These are phyloP conservation scores for Lactarius hengduanensis DNA, from an alignment of 768 basidiomycete genomes.

Conservation along the genomic window DNA sequence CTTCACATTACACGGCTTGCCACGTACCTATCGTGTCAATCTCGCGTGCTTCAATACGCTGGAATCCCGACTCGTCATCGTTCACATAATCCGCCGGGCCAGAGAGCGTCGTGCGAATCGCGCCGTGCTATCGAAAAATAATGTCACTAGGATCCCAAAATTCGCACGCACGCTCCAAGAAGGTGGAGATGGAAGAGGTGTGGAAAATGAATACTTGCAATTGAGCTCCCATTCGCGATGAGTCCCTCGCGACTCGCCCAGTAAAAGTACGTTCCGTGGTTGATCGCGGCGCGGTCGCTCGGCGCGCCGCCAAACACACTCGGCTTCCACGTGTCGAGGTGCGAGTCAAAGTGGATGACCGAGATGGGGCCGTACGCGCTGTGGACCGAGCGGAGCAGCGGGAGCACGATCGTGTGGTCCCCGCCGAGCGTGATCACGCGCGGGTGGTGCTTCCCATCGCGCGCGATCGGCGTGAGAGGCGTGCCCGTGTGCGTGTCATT, in stretches of 20 bases:
- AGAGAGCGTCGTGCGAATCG: slow-evolving; percentile 81
- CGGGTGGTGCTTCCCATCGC: slow-evolving; percentile 74
- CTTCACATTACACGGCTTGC: background rate
- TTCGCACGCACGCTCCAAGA: slow-evolving; percentile 33
- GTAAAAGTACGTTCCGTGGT: slow-evolving; percentile 90
- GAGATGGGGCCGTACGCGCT: slow-evolving; percentile 77
- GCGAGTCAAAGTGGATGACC: slow-evolving; percentile 86
- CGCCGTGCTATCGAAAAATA: slow-evolving; percentile 64
- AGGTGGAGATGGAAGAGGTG: slow-evolving; percentile 10
- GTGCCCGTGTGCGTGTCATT: slow-evolving; percentile 61
- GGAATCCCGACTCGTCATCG: slow-evolving; percentile 76
- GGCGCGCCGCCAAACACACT: slow-evolving; percentile 73
- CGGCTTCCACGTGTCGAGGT: slow-evolving; percentile 80
- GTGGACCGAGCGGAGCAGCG: slow-evolving; percentile 65
- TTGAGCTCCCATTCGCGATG: slow-evolving; percentile 72
- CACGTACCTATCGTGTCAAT: slow-evolving; percentile 72
- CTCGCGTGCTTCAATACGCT: slow-evolving; percentile 79
- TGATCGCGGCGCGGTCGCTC: slow-evolving; percentile 69
- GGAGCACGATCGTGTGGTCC: slow-evolving; percentile 81
- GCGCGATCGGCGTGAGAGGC: slow-evolving; percentile 55
- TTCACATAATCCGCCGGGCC: slow-evolving; percentile 75
- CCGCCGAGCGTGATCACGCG: slow-evolving; percentile 82
- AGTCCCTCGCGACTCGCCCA: slow-evolving; percentile 83
- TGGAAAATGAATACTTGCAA: slow-evolving; percentile 63
- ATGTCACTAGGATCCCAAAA: slow-evolving; percentile 72